Conservation (phyloP, 2,329 filamentous ascomycete species). For the Septoria linicola region DNA sequence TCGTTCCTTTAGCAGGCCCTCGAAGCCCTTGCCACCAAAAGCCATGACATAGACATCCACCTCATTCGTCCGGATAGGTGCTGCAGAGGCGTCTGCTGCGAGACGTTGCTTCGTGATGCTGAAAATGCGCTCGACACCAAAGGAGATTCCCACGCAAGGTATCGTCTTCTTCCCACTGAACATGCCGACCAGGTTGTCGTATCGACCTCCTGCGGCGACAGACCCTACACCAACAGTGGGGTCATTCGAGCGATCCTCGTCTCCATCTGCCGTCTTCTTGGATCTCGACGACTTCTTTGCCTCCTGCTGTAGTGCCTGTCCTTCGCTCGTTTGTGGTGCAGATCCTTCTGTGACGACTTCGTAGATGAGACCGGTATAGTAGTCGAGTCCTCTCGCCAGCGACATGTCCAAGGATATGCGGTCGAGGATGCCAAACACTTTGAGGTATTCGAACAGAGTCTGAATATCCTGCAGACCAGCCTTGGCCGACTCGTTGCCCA, state of each 20-base stretch:
- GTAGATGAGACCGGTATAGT: slow-evolving; percentile 88
- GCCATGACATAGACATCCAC: slow-evolving; percentile 95
- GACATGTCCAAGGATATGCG: slow-evolving; percentile 86
- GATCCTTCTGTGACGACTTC: slow-evolving; percentile 83
- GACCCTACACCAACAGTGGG: slow-evolving; percentile 82
- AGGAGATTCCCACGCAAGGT: slow-evolving; percentile 88
- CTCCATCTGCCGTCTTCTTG: slow-evolving; percentile 44
- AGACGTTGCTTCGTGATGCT: slow-evolving; percentile 80
- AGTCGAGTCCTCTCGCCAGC: slow-evolving; percentile 86
- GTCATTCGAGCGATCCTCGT: slow-evolving; percentile 72
- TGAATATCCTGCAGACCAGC: slow-evolving; percentile 78
- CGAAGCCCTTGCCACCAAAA: slow-evolving; percentile 82
- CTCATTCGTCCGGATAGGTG: slow-evolving; percentile 64
- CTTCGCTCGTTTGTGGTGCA: slow-evolving; percentile 52
- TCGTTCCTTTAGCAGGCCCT: slow-evolving; percentile 75
- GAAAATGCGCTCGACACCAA: slow-evolving; percentile 94
- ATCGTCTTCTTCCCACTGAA: slow-evolving; percentile 75
- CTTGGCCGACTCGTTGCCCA: slow-evolving; percentile 71
- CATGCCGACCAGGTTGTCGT: slow-evolving; percentile 93
- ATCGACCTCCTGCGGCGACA: slow-evolving; percentile 84
- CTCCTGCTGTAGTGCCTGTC: slow-evolving; percentile 48
- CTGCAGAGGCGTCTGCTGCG: slow-evolving; percentile 59
- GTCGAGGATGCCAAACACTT: slow-evolving; percentile 70
- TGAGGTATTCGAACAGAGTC: slow-evolving; percentile 76
- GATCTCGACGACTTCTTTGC: slow-evolving; percentile 53